Conservation (phyloP, 78 protist genomes). For the Dictyostelium intermedium region DNA sequence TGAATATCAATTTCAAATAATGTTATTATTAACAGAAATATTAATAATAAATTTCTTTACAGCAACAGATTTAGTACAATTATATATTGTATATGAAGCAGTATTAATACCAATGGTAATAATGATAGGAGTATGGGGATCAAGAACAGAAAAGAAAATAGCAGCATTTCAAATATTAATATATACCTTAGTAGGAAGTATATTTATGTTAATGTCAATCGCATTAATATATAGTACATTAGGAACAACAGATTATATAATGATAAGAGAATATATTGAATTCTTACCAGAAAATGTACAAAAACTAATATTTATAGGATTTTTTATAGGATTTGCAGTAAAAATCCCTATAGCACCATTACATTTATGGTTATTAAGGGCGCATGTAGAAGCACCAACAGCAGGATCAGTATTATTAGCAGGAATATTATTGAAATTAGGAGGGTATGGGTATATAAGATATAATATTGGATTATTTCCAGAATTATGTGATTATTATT, state of each 20-base stretch:
- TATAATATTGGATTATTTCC: conserved; percentile 21
- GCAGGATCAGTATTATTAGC: conserved; percentile 6
- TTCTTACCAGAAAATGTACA: background rate
- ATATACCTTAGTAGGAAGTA: conserved; percentile 1
- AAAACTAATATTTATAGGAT: background rate
- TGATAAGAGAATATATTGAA: background rate
- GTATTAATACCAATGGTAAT: conserved; percentile 20
- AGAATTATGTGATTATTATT: conserved; percentile 10
- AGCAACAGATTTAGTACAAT: conserved; percentile 15
- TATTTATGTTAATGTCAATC: conserved; percentile 3
- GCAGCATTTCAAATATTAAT: conserved; percentile 9
- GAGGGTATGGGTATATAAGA: background rate
- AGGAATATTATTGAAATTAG: conserved; percentile 3
- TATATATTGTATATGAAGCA: conserved; percentile 9
- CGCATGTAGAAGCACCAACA: conserved; percentile 2
- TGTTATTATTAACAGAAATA: background rate
- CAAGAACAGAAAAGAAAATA: conserved; percentile 8
- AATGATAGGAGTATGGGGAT: conserved; percentile 19
- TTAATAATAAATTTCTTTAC: conserved; percentile 6
- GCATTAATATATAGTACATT: background rate
- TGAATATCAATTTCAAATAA: background rate
- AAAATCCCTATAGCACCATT: conserved; percentile 12
- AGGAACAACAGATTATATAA: conserved; percentile 11
- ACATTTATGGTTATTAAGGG: conserved; percentile 11
- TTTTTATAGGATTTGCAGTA: conserved; percentile 12